Evolutionary conservation across 1,284 basidiomycete species (phyloP), one percentile per base, ranked within the genome.

Genomic region (Fomitopsis betulina): DNA sequence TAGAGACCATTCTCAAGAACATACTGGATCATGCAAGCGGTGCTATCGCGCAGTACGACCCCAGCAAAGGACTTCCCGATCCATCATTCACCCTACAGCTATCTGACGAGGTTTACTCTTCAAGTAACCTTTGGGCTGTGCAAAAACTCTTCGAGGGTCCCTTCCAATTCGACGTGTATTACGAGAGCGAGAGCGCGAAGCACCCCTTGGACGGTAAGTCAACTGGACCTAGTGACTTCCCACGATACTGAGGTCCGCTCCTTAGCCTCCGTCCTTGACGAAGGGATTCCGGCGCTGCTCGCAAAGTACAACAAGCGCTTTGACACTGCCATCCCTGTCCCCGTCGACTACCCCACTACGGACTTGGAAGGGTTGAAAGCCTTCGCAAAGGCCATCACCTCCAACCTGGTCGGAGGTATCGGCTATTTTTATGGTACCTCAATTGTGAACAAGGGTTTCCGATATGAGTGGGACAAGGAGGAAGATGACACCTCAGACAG

Each of bases 371-470:
- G 77, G n/a, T 71, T 91, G 19, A 75, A 86, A 58, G 76, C 75
- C 0, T 96, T 96, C 70, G 96, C 94, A 1, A 89, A 91, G 67
- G 88, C 89, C 15, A 83, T 96, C 60, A 95, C 93, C 0, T 89
- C 95, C 0, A 96, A 94, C 69, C 80, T 97, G 47, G 73, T 96
- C 13, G 95, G 93, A 54, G 95, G 95, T 39, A 86, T 98, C 50
- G 95, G 96, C 12, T 98, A 96, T 75, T 98, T 94, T 73, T 90
- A 95, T 65, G 95, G 95, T n/a, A 84, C 81, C 3, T 94, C 93
- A 0, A 88, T 98, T 62, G 84, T 96, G 17, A 91, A 98, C 70
- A 80, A 84, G 47, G 84, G 86, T 33, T 94, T 94, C 68, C 83
- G 87, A 12, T 91, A 90, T 65, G 93, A 96, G 66, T 94, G 94